Base-by-base conservation (phyloP, 176 grass and related monocot genomes). In the Oryza meyeriana region DNA sequence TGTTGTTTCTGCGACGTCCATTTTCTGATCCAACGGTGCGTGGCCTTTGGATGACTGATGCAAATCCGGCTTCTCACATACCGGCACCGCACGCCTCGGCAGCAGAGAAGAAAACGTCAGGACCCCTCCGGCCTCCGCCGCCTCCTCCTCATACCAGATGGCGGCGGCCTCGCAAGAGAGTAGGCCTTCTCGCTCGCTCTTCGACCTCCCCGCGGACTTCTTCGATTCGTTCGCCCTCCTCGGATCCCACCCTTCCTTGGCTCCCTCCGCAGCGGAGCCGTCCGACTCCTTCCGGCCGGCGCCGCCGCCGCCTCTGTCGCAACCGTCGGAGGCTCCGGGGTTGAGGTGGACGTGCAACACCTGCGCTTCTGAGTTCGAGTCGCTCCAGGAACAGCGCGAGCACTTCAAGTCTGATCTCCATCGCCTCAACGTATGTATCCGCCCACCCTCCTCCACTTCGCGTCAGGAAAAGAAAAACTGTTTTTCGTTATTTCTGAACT, bases 321-420 rank as follows among this genome's bases (percentile, higher is more conserved):
- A 38, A 16, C 85, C 12, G 16, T 65, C 68, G 71, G 86, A 38
- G 71, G 66, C 79, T 26, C 27, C 42, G 8, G 77, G 75, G 14
- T 88, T 81, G 64, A 79, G 96, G 67, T 99, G 96, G 89, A 99
- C 96, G 66, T 99, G 96, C 58, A 84, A 99, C 57, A 95, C 87
- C 35, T 99, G 96, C 83, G 85, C 75, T 18, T 55, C 79, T 2
- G 96, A 95, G 76, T 99, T 99, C 31, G 93, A 99, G 4, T 95
- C 96, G 2, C 96, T 99, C 22, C 81, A 86, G 55, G 93, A 95
- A 76, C 96, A 99, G 72, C 93, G 96, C 1, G 90, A 90, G 32
- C 96, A 95, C 93, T 99, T 99, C 91, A 99, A 99, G 59, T 90
- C 96, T 38, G 96, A 99, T 71, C 79, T 99, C 74, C 96, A 99